Conservation (phyloP, 2,329 filamentous ascomycete species). For the Corinectria fuckeliana region DNA sequence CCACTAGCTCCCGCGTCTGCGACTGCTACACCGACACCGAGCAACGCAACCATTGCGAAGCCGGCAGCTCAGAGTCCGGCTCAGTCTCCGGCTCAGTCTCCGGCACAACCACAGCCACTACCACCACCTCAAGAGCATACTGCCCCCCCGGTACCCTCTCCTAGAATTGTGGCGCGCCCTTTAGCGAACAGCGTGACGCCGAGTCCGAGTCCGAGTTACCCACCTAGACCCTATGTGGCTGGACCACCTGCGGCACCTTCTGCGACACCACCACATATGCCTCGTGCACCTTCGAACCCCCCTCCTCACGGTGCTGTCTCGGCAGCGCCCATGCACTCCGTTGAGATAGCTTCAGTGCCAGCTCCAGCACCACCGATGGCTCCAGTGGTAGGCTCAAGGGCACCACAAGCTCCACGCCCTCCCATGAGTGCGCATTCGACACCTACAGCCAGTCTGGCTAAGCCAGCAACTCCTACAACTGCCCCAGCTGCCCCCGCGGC, state of each 20-base stretch:
- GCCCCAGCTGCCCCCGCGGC: conserved; percentile 24
- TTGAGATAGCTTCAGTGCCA: conserved; percentile 32
- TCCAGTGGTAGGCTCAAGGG: conserved; percentile 28
- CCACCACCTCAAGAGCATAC: conserved; percentile 22
- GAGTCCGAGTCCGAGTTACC: conserved; percentile 28
- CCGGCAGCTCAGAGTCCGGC: conserved; percentile 29
- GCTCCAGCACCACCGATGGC: conserved; percentile 39
- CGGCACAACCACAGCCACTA: conserved; percentile 25
- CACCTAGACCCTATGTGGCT: conserved; percentile 22
- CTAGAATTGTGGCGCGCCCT: conserved; percentile 24
- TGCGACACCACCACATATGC: conserved; percentile 28
- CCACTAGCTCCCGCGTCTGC: conserved; percentile 48
- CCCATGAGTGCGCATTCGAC: conserved; percentile 23
- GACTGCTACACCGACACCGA: conserved; percentile 28
- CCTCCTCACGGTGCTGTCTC: conserved; percentile 16
- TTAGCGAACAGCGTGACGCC: conserved; percentile 23
- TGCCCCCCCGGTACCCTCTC: conserved; percentile 17
- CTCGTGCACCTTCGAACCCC: conserved; percentile 32
- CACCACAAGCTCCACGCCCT: conserved; percentile 37
- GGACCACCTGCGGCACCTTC: conserved; percentile 28
- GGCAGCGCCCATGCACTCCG: conserved; percentile 22
- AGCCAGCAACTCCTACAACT: conserved; percentile 25
- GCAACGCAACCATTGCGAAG: conserved; percentile 27
- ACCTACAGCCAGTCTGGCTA: conserved; percentile 23
- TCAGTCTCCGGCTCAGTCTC: conserved; percentile 27